A percentile compares a stretch with the other conserved stretches of the same genome.
These are phyloP conservation scores for Linum lewisii DNA, from an alignment of 345 rosid species.

Conservation along the genomic window DNA sequence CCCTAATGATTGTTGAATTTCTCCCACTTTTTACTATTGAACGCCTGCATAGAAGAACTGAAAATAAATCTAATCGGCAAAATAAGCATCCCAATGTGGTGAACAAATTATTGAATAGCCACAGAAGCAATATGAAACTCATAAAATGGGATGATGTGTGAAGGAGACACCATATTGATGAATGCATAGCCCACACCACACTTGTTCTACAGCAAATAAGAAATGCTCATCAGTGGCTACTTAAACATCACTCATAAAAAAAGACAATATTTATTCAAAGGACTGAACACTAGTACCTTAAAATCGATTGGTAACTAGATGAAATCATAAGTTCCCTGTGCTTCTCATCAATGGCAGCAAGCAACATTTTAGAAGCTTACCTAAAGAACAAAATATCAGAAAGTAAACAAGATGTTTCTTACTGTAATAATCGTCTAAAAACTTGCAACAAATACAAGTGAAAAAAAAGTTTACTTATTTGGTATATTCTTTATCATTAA, in stretches of 20 bases:
- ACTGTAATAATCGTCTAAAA: background rate
- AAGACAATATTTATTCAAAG: constrained; percentile 9
- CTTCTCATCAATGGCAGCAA: constrained; percentile 62
- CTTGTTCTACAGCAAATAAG: constrained; percentile 13
- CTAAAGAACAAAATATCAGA: constrained; percentile 11
- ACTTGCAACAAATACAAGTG: background rate
- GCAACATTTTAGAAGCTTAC: constrained; percentile 66
- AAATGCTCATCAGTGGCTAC: background rate
- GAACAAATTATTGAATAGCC: background rate
- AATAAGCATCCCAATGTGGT: background rate
- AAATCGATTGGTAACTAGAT: constrained; percentile 67
- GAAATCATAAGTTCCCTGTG: constrained; percentile 55
- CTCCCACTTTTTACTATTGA: constrained; percentile 22
- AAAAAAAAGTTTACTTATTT: constrained; percentile 61
- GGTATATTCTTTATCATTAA: constrained; percentile 94
- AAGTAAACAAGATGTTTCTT: background rate
- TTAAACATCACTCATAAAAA: background rate
- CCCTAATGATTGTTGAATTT: constrained; percentile 20
- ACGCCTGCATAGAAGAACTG: constrained; percentile 10
- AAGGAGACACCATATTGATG: constrained; percentile 20
- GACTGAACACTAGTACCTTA: constrained; percentile 25
- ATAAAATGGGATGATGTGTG: constrained; percentile 14
- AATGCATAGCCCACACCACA: constrained; percentile 19
- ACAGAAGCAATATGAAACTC: constrained; percentile 8
- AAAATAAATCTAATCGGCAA: background rate